These are phyloP conservation scores for Leishmania tropica DNA, from an alignment of 208 protist species.

Conservation along the genomic window DNA sequence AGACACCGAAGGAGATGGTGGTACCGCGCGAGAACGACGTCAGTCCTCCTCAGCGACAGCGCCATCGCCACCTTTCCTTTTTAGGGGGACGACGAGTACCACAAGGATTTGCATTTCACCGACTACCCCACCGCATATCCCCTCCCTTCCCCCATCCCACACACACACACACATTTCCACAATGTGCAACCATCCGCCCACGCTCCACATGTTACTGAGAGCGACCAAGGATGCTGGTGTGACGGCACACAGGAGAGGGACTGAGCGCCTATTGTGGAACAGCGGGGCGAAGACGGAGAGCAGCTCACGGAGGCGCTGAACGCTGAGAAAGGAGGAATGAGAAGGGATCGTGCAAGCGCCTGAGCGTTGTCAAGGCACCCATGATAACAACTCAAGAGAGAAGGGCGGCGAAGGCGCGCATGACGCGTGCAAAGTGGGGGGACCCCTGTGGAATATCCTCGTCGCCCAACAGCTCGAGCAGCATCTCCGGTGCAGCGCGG, in stretches of 20 bases:
- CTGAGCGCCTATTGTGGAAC: not conserved
- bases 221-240: not conserved
- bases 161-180: not conserved
- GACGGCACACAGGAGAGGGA: not conserved
- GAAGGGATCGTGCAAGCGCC: not conserved
- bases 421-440: constrained; percentile 51
- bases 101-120: not conserved
- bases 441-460: constrained; percentile 28
- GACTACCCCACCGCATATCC: too few relatives aligned
- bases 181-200: not conserved
- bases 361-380: not conserved
- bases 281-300: not conserved
- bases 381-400: not conserved
- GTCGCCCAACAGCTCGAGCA: constrained; percentile 73
- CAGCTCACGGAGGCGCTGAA: not conserved
- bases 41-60: not conserved
- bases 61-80: not conserved
- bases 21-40: not conserved
- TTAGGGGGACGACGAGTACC: not conserved
- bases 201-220: not conserved
- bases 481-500: constrained; percentile 48
- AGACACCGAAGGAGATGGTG: not conserved
- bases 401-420: constrained; percentile 29
- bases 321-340: not conserved
- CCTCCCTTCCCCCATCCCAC: too few relatives aligned